These are phyloP conservation scores for Terana coerulea DNA, from an alignment of 768 basidiomycete genomes.

Conservation along the genomic window DNA sequence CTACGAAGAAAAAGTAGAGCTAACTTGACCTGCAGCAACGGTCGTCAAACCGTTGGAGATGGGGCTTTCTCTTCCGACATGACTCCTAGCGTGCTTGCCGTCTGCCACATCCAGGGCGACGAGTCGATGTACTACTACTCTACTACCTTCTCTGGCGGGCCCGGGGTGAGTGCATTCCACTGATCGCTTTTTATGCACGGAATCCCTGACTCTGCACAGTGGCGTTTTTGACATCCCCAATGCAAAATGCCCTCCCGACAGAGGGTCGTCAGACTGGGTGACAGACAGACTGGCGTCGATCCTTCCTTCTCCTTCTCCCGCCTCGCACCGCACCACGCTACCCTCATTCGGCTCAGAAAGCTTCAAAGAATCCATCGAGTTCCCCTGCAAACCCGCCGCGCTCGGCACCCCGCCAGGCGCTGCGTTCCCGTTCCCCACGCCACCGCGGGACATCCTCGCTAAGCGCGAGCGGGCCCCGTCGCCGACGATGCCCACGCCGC, in stretches of 20 bases:
- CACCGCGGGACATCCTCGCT: slow-evolving; percentile 24
- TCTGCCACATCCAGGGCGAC: slow-evolving; percentile 79
- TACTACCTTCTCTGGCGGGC: slow-evolving; percentile 92
- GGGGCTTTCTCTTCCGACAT: slow-evolving; percentile 79
- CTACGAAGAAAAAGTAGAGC: not conserved
- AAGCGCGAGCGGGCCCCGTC: slow-evolving; percentile 15
- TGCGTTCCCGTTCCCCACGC: slow-evolving; percentile 16
- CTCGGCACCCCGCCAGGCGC: slow-evolving; percentile 15
- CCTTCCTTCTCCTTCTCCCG: slow-evolving; percentile 20
- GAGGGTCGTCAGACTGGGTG: slow-evolving; percentile 96
- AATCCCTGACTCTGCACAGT: slow-evolving; percentile 40
- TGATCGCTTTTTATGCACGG: not conserved
- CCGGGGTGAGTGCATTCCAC: slow-evolving; percentile 57
- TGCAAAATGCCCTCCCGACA: slow-evolving; percentile 89
- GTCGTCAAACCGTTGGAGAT: slow-evolving; percentile 95
- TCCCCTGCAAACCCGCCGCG: slow-evolving; percentile 29
- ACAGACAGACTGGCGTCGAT: slow-evolving; percentile 82
- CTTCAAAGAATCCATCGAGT: slow-evolving; percentile 21
- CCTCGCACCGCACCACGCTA: slow-evolving; percentile 38
- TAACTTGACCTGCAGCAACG: slow-evolving; percentile 62
- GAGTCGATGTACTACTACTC: slow-evolving; percentile 88
- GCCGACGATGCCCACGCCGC: slow-evolving; percentile 59
- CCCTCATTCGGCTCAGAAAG: slow-evolving; percentile 34
- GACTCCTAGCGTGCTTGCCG: slow-evolving; percentile 78
- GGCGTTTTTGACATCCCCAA: slow-evolving; percentile 94